phyloP scores from a whole-genome alignment of 1,139 yeast species.

The Spathaspora sp. region DNA sequence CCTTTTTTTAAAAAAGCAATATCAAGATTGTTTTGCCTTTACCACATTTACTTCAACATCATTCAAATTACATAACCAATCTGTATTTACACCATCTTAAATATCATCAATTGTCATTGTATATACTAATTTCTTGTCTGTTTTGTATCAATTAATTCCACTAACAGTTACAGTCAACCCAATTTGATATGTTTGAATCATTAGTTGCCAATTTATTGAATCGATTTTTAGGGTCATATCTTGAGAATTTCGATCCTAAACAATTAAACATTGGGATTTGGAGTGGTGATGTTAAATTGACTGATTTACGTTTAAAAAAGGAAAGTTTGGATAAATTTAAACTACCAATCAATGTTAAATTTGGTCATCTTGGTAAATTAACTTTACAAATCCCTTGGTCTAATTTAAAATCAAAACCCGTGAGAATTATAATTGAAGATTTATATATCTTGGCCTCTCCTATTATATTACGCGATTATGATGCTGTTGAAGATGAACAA shows the following conservation, averaged over 20 bases:
- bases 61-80: background rate
- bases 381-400: slow-evolving; percentile 97
- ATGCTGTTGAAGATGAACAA: slow-evolving; percentile 63
- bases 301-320: slow-evolving; percentile 71
- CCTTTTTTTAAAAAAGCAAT: too few species aligned
- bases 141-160: background rate
- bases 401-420: slow-evolving; percentile 89
- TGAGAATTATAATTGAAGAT: slow-evolving; percentile 84
- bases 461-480: slow-evolving; percentile 48
- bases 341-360: slow-evolving; percentile 84
- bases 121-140: background rate
- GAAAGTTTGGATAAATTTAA: slow-evolving; percentile 84
- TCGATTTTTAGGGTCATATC: slow-evolving; percentile 65
- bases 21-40: too few species aligned
- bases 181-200: slow-evolving; percentile 50
- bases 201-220: slow-evolving; percentile 55
- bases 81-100: background rate
- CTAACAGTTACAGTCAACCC: background rate
- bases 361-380: slow-evolving; percentile 88
- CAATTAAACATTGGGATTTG: slow-evolving; percentile 95
- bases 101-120: background rate
- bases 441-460: slow-evolving; percentile 84
- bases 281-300: slow-evolving; percentile 93
- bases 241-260: slow-evolving; percentile 92
- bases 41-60: too few species aligned